These are phyloP conservation scores for Claviceps maximensis DNA, from an alignment of 2,329 filamentous ascomycete genomes.

Conservation along the genomic window DNA sequence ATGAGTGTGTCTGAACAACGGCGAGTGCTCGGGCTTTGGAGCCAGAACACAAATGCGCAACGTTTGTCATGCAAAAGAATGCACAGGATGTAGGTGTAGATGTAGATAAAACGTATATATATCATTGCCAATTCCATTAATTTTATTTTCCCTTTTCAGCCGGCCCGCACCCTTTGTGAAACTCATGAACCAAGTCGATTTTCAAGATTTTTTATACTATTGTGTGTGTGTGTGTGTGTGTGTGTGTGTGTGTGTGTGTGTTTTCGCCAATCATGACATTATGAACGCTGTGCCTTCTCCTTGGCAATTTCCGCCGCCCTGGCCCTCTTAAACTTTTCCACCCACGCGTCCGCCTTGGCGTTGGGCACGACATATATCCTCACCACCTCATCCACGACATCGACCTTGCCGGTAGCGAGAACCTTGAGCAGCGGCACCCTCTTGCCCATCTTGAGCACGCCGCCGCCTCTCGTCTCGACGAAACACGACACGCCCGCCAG, in stretches of 20 bases:
- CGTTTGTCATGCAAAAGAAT: too few species aligned
- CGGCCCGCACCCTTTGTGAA: too few species aligned
- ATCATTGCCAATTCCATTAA: background rate
- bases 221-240: too few species aligned
- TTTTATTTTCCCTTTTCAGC: too few species aligned
- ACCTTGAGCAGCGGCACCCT: conserved; percentile 67
- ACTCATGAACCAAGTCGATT: too few species aligned
- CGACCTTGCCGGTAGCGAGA: conserved; percentile 61
- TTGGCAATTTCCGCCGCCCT: conserved; percentile 37
- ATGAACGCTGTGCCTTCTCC: conserved; percentile 1
- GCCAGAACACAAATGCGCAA: too few species aligned
- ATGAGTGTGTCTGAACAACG: background rate
- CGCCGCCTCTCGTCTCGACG: conserved; percentile 69
- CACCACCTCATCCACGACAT: conserved; percentile 77
- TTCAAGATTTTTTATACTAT: too few species aligned
- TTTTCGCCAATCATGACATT: too few species aligned
- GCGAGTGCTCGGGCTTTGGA: too few species aligned
- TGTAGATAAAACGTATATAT: background rate
- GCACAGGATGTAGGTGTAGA: background rate
- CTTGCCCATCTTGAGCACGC: conserved; percentile 80
- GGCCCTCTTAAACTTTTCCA: conserved; percentile 71
- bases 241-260: too few species aligned
- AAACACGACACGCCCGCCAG: conserved; percentile 64
- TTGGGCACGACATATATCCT: conserved; percentile 72
- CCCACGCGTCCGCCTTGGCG: conserved; percentile 56